Base-by-base conservation (phyloP, 169 alveolate genomes). In the Plasmodium coatneyi region DNA sequence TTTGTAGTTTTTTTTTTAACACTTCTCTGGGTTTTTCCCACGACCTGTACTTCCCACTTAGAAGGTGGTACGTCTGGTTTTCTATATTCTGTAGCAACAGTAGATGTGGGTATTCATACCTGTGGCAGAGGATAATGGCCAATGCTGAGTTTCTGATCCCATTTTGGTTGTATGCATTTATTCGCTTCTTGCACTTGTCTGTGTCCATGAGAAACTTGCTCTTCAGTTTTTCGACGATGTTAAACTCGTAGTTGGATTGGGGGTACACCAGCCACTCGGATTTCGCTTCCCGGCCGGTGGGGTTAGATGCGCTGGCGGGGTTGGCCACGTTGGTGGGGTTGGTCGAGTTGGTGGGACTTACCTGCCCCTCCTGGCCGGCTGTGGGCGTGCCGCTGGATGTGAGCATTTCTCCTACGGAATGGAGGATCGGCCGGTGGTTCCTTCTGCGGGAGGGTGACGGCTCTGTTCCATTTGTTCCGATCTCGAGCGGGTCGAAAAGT, bases 111-210 rank as follows among this genome's bases (percentile, higher is more conserved):
- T 95, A 95, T 30, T 96, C 97, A 81, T 96, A 84, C 49, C 95
- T 71, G 74, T 96, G 97, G n/a, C 96, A 96, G 49, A 96, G 79
- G 28, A 96, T 80, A n/a, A 96, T 81, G 5, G 96, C 97, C 39
- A 91, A 74, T 32, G 95, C 97, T 4, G 97, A 92, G 79, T 82
- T 84, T 25, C 97, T 81, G 80, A 96, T 79, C 10, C 97, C 97
- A 81, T 92, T 92, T 34, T 82, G 84, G n/a, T 92, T 93, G 92
- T 96, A 96, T 1, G 96, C 71, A 49, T 76, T 87, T 34, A 96
- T 82, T 7, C 97, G 83, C 41, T 95, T 96, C 34, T 84, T 84
- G 43, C 79, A 74, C 52, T 84, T 84, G 39, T 84, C 93, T n/a
- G 9, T 32, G 28, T 84, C 93, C 14, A 84, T 36, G 19, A 71